Base-by-base conservation (phyloP, 1,284 basidiomycete species). In the Cutaneotrichosporon sp. region DNA sequence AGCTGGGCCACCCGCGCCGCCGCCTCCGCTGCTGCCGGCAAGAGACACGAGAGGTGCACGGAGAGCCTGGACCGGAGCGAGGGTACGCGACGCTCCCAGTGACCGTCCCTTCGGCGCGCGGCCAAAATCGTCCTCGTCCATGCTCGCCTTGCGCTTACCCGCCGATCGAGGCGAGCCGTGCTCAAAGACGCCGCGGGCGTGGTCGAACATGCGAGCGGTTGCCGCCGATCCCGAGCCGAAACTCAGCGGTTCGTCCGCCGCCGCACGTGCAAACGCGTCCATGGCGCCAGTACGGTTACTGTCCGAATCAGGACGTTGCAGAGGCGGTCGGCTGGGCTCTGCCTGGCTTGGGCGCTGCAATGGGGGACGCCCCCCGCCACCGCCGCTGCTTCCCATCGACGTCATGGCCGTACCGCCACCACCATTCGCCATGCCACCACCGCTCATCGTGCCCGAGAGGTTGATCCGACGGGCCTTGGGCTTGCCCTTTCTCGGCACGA, bases 141-240 rank as follows among this genome's bases (percentile, higher is more conserved):
- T 26, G 30, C 55, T 51, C 21, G 63, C 62, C 52, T 68, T 69
- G 46, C 70, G 63, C 54, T 72, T 72, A 13, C 51, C 47, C 1
- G 59, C 59, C 1, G 52, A 48, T 22, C 60, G 54, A 13, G 58
- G 50, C 17, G 33, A n/a, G 20, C 47, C 56, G 45, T 54, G 46
- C 15, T 50, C 59, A 33, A 69, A 68, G 3, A 64, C 66, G 26
- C 37, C 45, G 15, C 60, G 53, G 2, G 63, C 66, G 21, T 66
- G 61, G 37, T 64, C 60, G 26, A 71, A 63, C 65, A 72, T 70
- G 30, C 61, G 56, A 13, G 62, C 64, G 4, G 66, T 68, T 15
- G 61, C 63, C 0, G 49, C 52, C 1, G 46, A 18, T 54, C 56
- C 46, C 56, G 62, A 18, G 55, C 60, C 8, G 51, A 52, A 7